Base-by-base conservation (phyloP, 306 rosid species). In the Leucaena leucocephala region DNA sequence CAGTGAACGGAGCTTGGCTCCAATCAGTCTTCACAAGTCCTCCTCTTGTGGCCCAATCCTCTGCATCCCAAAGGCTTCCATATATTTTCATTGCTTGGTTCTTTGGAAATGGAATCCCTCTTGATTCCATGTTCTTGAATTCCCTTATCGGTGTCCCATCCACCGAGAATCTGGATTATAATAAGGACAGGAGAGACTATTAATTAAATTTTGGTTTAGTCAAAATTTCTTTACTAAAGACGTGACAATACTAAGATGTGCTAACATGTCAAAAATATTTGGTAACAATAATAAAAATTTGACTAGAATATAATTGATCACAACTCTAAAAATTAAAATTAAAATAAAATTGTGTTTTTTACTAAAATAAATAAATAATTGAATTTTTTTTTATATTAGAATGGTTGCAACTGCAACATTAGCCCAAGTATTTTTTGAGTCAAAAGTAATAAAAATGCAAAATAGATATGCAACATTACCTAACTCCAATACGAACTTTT, bases 41-140 rank as follows among this genome's bases (percentile, higher is more conserved):
- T 11, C 94, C 94, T 14, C 90, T 84, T 65, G 94, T 90, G 33
- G 90, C 94, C 94, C 92, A 90, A 50, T 88, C 77, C 22, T 88
- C 90, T 0, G 91, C 92, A 13, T 90, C 63, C 90, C 91, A 90
- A 0, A 90, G 86, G 67, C 90, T 90, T 6, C 91, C 87, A 74
- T 77, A 83, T 85, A 90, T 34, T 80, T 81, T 64, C 95, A 88
- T 88, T 14, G 92, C 83, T 78, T 90, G 95, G 38, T 54, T 78
- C 63, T 82, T 87, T 0, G 91, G 91, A 63, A 85, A 88, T 2
- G 85, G 57, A 38, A 90, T 38, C 3, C 92, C 92, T 59, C 68
- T 88, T 65, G 92, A 82, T 80, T 84, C 95, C 6, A 84, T 63
- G 17, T 90, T 90, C 89, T 88, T 90, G 85, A 85, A 88, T 80